Percentiles rank a stretch among this genome's conserved stretches.
phyloP scores from a whole-genome alignment of 31 red algal species.

The Endocladia muricata region DNA sequence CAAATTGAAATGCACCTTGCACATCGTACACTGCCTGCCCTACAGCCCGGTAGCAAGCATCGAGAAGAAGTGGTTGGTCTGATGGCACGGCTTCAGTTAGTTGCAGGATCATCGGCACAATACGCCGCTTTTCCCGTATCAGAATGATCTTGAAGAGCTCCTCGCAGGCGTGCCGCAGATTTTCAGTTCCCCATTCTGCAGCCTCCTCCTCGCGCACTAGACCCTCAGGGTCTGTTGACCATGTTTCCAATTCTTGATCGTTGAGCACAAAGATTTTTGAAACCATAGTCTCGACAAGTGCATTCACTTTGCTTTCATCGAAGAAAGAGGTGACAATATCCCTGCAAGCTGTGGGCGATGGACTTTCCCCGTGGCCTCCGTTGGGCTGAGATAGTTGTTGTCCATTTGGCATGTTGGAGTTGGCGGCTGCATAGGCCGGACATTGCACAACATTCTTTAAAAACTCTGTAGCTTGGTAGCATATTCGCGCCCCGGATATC shows the following conservation, averaged over 20 bases:
- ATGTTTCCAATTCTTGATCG: conserved; percentile 41
- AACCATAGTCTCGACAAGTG: conserved; percentile 52
- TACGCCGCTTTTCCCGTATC: conserved; percentile 26
- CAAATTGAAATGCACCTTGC: conserved; percentile 43
- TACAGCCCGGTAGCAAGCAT: conserved; percentile 66
- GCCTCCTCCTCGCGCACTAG: conserved; percentile 57
- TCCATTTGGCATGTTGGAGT: neutral
- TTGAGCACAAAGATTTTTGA: conserved; percentile 57
- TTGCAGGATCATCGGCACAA: conserved; percentile 43
- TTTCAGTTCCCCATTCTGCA: conserved; percentile 62
- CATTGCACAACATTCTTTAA: conserved; percentile 22
- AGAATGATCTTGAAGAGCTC: conserved; percentile 57
- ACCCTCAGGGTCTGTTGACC: conserved; percentile 66
- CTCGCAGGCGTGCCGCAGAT: conserved; percentile 58
- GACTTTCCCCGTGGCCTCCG: conserved; percentile 6
- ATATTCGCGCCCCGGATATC: conserved; percentile 24
- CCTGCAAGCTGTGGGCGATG: conserved; percentile 15
- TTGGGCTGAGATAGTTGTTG: conserved; percentile 11
- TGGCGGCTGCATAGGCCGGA: conserved; percentile 22
- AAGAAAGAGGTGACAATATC: conserved; percentile 56
- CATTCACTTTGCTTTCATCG: conserved; percentile 20
- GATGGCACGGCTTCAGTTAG: conserved; percentile 35
- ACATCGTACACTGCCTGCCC: conserved; percentile 27
- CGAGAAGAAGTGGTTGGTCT: conserved; percentile 53
- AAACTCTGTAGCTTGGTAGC: conserved; percentile 49